Percentiles rank a stretch among this genome's conserved stretches.
phyloP scores from a whole-genome alignment of 768 basidiomycete species.

The Rhodotorula kratochvilovae region DNA sequence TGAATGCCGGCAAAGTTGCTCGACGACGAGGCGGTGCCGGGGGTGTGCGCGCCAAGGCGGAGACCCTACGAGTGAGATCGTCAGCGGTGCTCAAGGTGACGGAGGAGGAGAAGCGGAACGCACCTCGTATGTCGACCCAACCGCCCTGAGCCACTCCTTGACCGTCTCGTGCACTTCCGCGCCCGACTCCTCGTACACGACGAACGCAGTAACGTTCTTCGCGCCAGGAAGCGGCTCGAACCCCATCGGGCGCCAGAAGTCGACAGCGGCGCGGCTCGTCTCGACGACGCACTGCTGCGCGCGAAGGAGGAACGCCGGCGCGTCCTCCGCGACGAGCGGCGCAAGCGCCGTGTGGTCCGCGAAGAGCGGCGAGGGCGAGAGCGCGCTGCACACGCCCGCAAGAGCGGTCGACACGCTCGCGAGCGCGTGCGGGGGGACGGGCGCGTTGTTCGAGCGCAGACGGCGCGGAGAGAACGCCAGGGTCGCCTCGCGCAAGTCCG shows the following conservation, averaged over 20 bases:
- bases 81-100: neutral
- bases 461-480: neutral
- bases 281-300: conserved; percentile 28
- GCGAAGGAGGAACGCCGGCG: conserved; percentile 16
- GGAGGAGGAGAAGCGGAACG: neutral
- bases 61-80: neutral
- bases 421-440: neutral
- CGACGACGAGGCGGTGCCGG: neutral
- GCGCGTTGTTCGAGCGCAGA: neutral
- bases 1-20: conserved; percentile 3
- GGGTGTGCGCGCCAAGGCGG: conserved; percentile 22
- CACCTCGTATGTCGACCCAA: conserved; percentile 17
- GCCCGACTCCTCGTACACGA: conserved; percentile 28
- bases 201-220: conserved; percentile 31
- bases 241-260: conserved; percentile 37
- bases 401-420: neutral
- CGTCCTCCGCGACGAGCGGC: neutral
- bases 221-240: conserved; percentile 33
- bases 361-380: conserved; percentile 25
- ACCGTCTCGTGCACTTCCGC: conserved; percentile 3
- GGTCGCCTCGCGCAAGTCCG: neutral
- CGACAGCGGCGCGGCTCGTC: conserved; percentile 7
- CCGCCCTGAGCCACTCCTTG: conserved; percentile 6
- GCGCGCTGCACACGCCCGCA: neutral
- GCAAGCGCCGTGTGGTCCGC: conserved; percentile 16